Base-by-base conservation (phyloP, 2,329 filamentous ascomycete species). In the Myotisia sp. region DNA sequence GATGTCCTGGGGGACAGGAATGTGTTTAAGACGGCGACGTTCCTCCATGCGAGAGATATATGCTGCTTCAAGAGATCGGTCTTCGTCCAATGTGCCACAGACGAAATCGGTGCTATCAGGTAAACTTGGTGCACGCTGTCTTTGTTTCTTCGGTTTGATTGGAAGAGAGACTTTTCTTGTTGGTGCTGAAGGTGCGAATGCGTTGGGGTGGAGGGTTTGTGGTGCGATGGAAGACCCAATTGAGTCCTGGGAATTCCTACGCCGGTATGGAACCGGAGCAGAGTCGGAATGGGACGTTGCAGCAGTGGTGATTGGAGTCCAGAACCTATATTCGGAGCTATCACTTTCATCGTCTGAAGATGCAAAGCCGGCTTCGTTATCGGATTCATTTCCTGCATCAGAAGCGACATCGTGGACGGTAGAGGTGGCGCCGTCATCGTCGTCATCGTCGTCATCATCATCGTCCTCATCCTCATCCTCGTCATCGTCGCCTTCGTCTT, bases 101-200 rank as follows among this genome's bases (percentile, higher is more conserved):
- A 98, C 90, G 45, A 98, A 98, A 55, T 98, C 90, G 9, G 90
- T 95, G 58, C 86, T 94, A 55, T 98, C 90, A 1, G 90, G 90
- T 7, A 98, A 67, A 51, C 93, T 84, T 2, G 83, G 82, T 1
- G 79, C 81, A 16, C 70, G 68, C 24, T 74, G 69, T 14, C 76
- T 76, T 45, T 77, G 74, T 42, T 68, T 72, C 29, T 67, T 46
- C 13, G 58, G 50, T 26, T 62, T 63, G 27, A 54, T 63, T 9
- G 63, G 34, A 46, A 48, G 50, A 37, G 44, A 30, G 51, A 30
- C 52, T 23, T 44, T 47, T 18, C 51, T 43, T 7, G 52, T 45
- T 2, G 50, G 45, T n/a, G 53, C 20, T 8, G 53, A 7, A 48
- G 44, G 48, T 48, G 54, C 26, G 28, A 47, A 45, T 29, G 44